These are phyloP conservation scores for Chlorella sp. DNA, from an alignment of 139 green algal species.

Conservation along the genomic window DNA sequence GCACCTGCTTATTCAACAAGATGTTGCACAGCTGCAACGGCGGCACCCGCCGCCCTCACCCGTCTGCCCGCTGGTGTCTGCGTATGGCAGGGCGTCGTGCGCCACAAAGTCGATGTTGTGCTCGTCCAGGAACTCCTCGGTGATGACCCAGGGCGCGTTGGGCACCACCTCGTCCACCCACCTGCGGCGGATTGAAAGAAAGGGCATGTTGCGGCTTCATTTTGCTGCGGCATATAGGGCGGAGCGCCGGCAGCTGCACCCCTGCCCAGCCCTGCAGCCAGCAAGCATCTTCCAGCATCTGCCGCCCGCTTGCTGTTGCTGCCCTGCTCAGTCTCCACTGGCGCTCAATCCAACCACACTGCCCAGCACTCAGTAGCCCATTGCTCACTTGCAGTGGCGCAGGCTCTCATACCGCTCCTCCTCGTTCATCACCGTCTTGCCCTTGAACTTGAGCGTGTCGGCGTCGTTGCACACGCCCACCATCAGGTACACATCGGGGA, in stretches of 20 bases:
- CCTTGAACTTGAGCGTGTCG: slow-evolving; percentile 87
- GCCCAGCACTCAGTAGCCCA: too few relatives aligned
- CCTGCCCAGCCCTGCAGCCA: too few relatives aligned
- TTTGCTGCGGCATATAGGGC: too few relatives aligned
- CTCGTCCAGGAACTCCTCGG: slow-evolving; percentile 82
- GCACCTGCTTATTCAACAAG: too few relatives aligned
- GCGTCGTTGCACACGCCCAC: slow-evolving; percentile 87
- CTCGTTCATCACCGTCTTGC: slow-evolving; percentile 92
- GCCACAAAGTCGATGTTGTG: slow-evolving; percentile 93
- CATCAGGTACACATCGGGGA: slow-evolving; percentile 82
- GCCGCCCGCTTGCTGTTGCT: too few relatives aligned
- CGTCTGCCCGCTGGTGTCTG: slow-evolving; percentile 68
- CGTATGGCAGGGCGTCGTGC: slow-evolving; percentile 92
- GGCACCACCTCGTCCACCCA: slow-evolving; percentile 93
- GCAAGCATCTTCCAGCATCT: too few relatives aligned
- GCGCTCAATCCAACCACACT: too few relatives aligned
- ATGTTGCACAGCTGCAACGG: neutral
- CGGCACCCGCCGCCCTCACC: slow-evolving; percentile 54
- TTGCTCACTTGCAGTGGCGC: slow-evolving; percentile 86
- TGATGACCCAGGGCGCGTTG: slow-evolving; percentile 91
- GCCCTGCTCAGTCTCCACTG: too few relatives aligned
- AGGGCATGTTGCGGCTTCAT: too few relatives aligned
- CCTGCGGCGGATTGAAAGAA: too few relatives aligned
- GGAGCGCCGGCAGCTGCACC: too few relatives aligned
- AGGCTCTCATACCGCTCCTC: slow-evolving; percentile 89